Percentiles rank a stretch among this genome's conserved stretches.
phyloP scores from a whole-genome alignment of 495 filamentous ascomycete species.

The Talaromyces borbonicus region DNA sequence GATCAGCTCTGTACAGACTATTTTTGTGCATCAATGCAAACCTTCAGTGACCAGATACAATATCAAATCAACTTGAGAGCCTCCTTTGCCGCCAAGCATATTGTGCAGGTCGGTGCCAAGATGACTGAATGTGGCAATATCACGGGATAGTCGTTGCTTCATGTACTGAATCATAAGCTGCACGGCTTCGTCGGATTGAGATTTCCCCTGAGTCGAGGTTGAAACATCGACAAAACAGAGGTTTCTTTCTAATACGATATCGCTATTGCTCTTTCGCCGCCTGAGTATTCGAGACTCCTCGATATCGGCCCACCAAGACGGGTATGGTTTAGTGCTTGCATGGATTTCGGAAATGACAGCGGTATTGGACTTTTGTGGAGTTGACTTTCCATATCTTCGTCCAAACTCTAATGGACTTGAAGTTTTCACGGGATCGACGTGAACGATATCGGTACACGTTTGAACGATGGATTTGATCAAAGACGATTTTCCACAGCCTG shows the following conservation, averaged over 20 bases:
- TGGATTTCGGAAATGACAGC: slow-evolving; percentile 64
- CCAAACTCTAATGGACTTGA: slow-evolving; percentile 8
- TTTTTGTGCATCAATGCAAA: slow-evolving; percentile 22
- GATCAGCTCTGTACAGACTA: no score
- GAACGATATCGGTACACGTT: slow-evolving; percentile 90
- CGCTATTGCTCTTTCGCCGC: slow-evolving; percentile 70
- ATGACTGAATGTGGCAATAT: slow-evolving; percentile 45
- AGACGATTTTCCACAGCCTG: slow-evolving; percentile 73
- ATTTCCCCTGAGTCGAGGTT: slow-evolving; percentile 54
- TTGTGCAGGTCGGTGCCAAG: slow-evolving; percentile 67
- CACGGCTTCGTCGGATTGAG: slow-evolving; percentile 51
- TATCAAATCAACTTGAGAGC: slow-evolving; percentile 80
- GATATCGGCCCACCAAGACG: slow-evolving; percentile 88
- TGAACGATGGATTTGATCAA: slow-evolving; percentile 91
- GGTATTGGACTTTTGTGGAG: slow-evolving; percentile 19
- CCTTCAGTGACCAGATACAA: slow-evolving; percentile 68
- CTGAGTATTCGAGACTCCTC: slow-evolving; percentile 61
- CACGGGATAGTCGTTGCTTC: slow-evolving; percentile 59
- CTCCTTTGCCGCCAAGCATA: slow-evolving; percentile 76
- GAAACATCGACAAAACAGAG: slow-evolving; percentile 86
- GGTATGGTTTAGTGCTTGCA: slow-evolving; percentile 89
- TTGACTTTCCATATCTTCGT: slow-evolving; percentile 23
- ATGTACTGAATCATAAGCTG: slow-evolving; percentile 66
- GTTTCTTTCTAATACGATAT: slow-evolving; percentile 82
- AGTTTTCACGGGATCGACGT: slow-evolving; percentile 70